phyloP scores from a whole-genome alignment of 2,329 filamentous ascomycete species.

The Capronia americana region DNA sequence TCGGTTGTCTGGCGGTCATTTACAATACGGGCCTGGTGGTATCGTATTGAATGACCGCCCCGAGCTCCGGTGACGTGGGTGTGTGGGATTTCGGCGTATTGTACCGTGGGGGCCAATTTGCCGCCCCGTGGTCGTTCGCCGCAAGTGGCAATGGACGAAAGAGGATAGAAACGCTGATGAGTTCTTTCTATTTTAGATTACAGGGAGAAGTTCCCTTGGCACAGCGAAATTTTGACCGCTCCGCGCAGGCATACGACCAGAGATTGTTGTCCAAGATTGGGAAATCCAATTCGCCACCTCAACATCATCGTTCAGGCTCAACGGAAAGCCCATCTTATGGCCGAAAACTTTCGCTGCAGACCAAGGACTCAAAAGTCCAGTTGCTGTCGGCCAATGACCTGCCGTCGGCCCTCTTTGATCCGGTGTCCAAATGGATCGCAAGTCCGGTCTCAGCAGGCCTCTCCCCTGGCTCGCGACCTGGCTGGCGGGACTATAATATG shows the following conservation, averaged over 20 bases:
- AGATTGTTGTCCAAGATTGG: slow-evolving; percentile 68
- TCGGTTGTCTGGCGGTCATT: neutral
- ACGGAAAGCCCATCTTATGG: slow-evolving; percentile 46
- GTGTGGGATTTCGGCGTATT: slow-evolving; percentile 11
- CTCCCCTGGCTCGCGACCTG: slow-evolving; percentile 49
- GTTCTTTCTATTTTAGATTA: slow-evolving; percentile 50
- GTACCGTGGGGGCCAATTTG: slow-evolving; percentile 28
- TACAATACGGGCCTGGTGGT: neutral
- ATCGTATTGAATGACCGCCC: slow-evolving; percentile 3
- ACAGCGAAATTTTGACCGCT: slow-evolving; percentile 62
- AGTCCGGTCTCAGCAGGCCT: slow-evolving; percentile 50
- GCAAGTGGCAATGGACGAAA: slow-evolving; percentile 16
- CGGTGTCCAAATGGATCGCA: slow-evolving; percentile 45
- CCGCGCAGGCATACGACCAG: slow-evolving; percentile 68
- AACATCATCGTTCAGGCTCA: slow-evolving; percentile 46
- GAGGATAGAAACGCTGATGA: slow-evolving; percentile 25
- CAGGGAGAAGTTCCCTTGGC: slow-evolving; percentile 67
- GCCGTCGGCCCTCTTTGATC: slow-evolving; percentile 29
- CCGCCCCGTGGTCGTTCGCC: slow-evolving; percentile 20
- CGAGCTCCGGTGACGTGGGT: slow-evolving; percentile 6
- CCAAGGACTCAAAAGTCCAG: slow-evolving; percentile 30
- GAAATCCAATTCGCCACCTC: slow-evolving; percentile 62
- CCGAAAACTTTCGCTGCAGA: slow-evolving; percentile 42
- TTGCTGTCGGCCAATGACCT: slow-evolving; percentile 33
- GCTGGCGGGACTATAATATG: slow-evolving; percentile 50